These are phyloP conservation scores for Sclerotinia subarctica DNA, from an alignment of 2,329 filamentous ascomycete species.

Conservation along the genomic window DNA sequence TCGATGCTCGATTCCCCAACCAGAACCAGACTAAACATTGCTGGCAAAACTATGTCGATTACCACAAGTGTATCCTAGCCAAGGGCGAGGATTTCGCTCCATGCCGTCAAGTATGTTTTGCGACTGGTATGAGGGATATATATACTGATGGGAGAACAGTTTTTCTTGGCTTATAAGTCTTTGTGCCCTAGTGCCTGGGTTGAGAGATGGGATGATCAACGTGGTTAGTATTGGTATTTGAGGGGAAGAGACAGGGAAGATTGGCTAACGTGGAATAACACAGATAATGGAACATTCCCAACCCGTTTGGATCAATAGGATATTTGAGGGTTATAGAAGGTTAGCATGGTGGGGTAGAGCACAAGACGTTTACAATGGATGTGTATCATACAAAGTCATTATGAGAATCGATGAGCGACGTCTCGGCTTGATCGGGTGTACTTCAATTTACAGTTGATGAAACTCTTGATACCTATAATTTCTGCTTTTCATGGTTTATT, in stretches of 20 bases:
- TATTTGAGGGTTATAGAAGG: constrained; percentile 6
- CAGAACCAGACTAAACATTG: constrained; percentile 99
- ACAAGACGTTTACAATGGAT: constrained; percentile 27
- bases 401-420: constrained; percentile 34
- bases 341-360: constrained; percentile 21
- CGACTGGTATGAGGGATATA: constrained; percentile 45
- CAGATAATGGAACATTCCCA: constrained; percentile 68
- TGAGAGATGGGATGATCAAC: constrained; percentile 94
- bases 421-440: constrained; percentile 15
- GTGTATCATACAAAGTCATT: constrained; percentile 37
- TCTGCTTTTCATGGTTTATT: constrained; percentile 9
- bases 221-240: constrained; percentile 60
- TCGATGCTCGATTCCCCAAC: constrained; percentile 99
- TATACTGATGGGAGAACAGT: constrained; percentile 53
- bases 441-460: constrained; percentile 3
- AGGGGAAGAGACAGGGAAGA: not conserved
- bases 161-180: constrained; percentile 94
- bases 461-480: constrained; percentile 4
- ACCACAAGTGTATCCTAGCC: constrained; percentile 98
- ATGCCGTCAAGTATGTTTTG: constrained; percentile 80
- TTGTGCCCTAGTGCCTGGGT: constrained; percentile 96
- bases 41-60: constrained; percentile 99
- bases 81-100: constrained; percentile 98
- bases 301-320: constrained; percentile 55
- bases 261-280: constrained; percentile 27